Evolutionary conservation across 129 eudicot species (phyloP), one percentile per base, ranked within the genome.

Genomic region (Centrapalus pauciflorus): DNA sequence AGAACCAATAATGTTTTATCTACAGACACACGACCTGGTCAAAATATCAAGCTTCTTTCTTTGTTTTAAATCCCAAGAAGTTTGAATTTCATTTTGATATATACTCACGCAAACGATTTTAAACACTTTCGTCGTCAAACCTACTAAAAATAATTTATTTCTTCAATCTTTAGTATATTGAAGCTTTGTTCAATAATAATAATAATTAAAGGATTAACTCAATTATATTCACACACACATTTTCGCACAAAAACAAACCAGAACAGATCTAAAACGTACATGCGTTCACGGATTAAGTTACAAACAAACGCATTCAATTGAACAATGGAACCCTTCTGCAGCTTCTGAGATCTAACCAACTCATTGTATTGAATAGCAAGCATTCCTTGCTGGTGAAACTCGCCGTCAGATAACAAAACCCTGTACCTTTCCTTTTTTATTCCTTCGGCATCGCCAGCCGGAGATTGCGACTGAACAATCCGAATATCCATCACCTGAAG

Each of bases 331-430:
- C 99, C 96, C 34, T 78, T 86, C 57, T 73, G 84, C 62, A 93
- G 19, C 63, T 29, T 57, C 19, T 80, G 72, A 5, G 81, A 59
- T 14, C 69, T 79, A 13, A 89, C 95, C 67, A 93, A 59, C 0
- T 82, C 93, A 62, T 86, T 93, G 1, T 50, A 77, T 66, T 93
- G 95, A 33, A 84, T 78, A 38, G 85, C 88, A 5, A 93, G 85
- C 95, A 89, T 86, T 14, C 90, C 96, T 25, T 89, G 95, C 79
- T 76, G 95, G 8, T 33, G 19, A 64, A 55, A 77, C 0, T 26
- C 4, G 0, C 99, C 99, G 19, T 93, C 99, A 4, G 99, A 93
- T 0, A 93, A 32, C 77, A 78, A 10, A 3, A 93, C 2, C 26
- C 95, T 78, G 67, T 77, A 89, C 54, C 92, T 63, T 57, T 93